A percentile compares a stretch with the other conserved stretches of the same genome.
phyloP scores from a whole-genome alignment of 2,329 filamentous ascomycete genomes.

The Pseudogymnoascus sp. region DNA sequence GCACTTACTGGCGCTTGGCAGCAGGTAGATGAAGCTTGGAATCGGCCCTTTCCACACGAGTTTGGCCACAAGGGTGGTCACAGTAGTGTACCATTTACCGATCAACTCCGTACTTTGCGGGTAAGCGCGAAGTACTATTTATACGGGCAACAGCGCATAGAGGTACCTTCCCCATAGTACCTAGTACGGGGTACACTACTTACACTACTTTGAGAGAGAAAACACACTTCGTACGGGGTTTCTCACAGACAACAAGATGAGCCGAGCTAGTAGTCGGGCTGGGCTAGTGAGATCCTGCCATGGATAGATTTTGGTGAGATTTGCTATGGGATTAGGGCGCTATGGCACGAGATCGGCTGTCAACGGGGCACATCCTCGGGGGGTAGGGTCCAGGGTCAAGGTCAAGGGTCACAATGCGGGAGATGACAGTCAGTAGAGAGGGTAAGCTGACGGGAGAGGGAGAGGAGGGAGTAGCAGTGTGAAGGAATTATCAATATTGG shows the following conservation, averaged over 20 bases:
- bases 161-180: neutral
- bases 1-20: neutral
- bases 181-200: neutral
- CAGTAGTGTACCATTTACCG: neutral
- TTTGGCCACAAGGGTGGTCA: neutral
- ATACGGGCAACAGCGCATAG: neutral
- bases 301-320: neutral
- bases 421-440: neutral
- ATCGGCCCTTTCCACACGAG: neutral
- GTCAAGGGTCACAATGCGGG: neutral
- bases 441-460: neutral
- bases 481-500: neutral
- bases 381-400: neutral
- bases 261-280: neutral
- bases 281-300: neutral
- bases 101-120: too few species aligned
- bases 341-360: neutral
- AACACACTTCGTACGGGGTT: neutral
- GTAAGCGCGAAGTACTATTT: neutral
- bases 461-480: neutral
- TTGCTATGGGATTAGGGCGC: neutral
- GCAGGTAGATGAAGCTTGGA: neutral
- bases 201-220: too few species aligned
- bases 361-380: neutral
- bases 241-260: neutral